Evolutionary conservation across 768 basidiomycete species (phyloP).

Genomic region (Hygrocybe punicea): DNA sequence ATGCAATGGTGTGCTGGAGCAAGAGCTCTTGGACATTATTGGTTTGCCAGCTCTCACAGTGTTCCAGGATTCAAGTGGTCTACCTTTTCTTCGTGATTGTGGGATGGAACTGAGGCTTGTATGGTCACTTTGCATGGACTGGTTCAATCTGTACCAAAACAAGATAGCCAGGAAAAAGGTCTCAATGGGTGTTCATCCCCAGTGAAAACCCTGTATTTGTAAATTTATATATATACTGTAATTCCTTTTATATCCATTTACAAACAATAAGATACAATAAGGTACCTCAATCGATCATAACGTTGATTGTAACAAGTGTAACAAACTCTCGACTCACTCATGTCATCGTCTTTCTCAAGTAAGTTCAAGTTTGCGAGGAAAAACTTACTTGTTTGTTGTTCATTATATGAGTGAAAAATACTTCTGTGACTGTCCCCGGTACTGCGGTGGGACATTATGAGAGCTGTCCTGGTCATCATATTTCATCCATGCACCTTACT

Average conservation of each 20-base stretch:
- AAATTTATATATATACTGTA: too few relatives aligned
- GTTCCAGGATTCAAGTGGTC: background rate
- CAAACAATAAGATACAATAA: too few relatives aligned
- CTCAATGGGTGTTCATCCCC: background rate
- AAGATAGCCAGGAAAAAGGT: background rate
- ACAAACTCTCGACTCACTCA: too few relatives aligned
- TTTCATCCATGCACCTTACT: background rate
- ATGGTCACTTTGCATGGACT: background rate
- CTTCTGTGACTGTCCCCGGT: background rate
- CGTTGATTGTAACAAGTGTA: too few relatives aligned
- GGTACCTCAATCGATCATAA: too few relatives aligned
- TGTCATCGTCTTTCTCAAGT: too few relatives aligned
- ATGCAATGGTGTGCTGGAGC: too few relatives aligned
- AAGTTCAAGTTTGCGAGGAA: too few relatives aligned
- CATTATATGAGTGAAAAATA: too few relatives aligned
- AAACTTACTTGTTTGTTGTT: too few relatives aligned
- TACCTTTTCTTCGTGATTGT: background rate
- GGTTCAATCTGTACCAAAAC: slow-evolving; percentile 5
- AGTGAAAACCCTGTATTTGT: too few relatives aligned
- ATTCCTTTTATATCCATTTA: too few relatives aligned
- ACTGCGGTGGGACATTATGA: background rate
- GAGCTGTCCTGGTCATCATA: background rate
- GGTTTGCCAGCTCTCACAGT: background rate
- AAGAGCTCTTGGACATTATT: background rate
- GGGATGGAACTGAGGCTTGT: background rate